These are phyloP conservation scores for Phytophthora cactorum DNA, from an alignment of 352 stramenopile genomes.

Conservation along the genomic window DNA sequence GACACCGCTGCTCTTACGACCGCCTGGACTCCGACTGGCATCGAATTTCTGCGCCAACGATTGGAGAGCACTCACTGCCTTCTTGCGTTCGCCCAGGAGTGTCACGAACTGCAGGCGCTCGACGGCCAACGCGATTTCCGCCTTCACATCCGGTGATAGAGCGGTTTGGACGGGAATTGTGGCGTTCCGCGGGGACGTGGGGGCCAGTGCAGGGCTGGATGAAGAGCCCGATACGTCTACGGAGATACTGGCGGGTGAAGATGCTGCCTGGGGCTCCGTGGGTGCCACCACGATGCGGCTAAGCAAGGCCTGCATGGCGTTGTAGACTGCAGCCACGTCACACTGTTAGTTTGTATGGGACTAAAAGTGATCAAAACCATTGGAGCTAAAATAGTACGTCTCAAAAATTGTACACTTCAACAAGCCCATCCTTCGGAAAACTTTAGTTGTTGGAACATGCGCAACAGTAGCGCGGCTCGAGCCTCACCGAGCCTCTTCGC, in stretches of 20 bases:
- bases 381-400: too few relatives aligned
- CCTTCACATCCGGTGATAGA: constrained; percentile 7
- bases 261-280: constrained; percentile 5
- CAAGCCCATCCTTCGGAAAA: too few relatives aligned
- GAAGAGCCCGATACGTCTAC: background rate
- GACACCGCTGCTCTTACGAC: constrained; percentile 6
- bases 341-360: background rate
- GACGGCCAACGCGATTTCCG: constrained; percentile 59
- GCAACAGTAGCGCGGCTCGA: too few relatives aligned
- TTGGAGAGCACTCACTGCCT: constrained; percentile 55
- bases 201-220: background rate
- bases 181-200: background rate
- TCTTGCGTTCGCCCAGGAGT: constrained; percentile 77
- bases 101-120: constrained; percentile 79
- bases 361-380: background rate
- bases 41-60: constrained; percentile 40
- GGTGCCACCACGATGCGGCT: constrained; percentile 67
- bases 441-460: too few relatives aligned
- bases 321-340: constrained; percentile 6
- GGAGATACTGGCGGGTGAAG: background rate
- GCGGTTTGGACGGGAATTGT: background rate
- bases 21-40: background rate
- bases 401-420: background rate
- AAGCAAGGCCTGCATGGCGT: constrained; percentile 69
- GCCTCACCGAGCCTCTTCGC: too few relatives aligned